These are phyloP conservation scores for Pyrus pyrifolia DNA, from an alignment of 306 rosid genomes.

Conservation along the genomic window DNA sequence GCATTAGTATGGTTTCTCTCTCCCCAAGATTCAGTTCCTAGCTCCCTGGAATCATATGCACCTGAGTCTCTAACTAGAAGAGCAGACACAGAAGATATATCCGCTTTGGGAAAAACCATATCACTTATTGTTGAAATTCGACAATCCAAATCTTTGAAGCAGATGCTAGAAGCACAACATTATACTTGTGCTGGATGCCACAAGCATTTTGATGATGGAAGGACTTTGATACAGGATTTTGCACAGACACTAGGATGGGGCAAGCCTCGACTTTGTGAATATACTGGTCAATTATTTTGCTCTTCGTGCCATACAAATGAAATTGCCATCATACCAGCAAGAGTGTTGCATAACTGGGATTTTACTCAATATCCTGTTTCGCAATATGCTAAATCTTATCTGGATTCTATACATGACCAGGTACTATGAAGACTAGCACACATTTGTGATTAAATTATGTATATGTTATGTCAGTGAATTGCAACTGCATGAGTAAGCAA, in stretches of 20 bases:
- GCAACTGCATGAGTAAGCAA: neutral
- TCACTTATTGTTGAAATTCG: slow-evolving; percentile 86
- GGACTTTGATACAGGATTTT: slow-evolving; percentile 62
- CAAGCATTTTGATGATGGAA: slow-evolving; percentile 80
- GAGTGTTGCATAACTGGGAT: slow-evolving; percentile 95
- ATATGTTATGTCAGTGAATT: neutral
- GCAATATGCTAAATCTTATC: slow-evolving; percentile 84
- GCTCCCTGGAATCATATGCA: slow-evolving; percentile 31
- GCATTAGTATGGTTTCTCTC: slow-evolving; percentile 76
- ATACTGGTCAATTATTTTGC: slow-evolving; percentile 86
- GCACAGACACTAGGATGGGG: slow-evolving; percentile 96
- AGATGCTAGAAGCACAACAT: slow-evolving; percentile 86
- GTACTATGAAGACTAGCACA: slow-evolving; percentile 34
- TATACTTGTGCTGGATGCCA: slow-evolving; percentile 90
- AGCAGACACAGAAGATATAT: slow-evolving; percentile 26
- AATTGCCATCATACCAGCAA: slow-evolving; percentile 87
- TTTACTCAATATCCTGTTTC: slow-evolving; percentile 71
- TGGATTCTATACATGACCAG: slow-evolving; percentile 94
- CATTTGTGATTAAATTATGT: neutral
- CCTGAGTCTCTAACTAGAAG: slow-evolving; percentile 30
- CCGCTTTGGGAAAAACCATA: slow-evolving; percentile 76
- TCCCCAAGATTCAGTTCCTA: slow-evolving; percentile 62
- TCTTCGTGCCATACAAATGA: slow-evolving; percentile 91
- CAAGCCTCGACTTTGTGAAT: slow-evolving; percentile 90
- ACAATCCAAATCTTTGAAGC: slow-evolving; percentile 64